These are phyloP conservation scores for Didymosphaeria variabile DNA, from an alignment of 2,329 filamentous ascomycete species.

Conservation along the genomic window DNA sequence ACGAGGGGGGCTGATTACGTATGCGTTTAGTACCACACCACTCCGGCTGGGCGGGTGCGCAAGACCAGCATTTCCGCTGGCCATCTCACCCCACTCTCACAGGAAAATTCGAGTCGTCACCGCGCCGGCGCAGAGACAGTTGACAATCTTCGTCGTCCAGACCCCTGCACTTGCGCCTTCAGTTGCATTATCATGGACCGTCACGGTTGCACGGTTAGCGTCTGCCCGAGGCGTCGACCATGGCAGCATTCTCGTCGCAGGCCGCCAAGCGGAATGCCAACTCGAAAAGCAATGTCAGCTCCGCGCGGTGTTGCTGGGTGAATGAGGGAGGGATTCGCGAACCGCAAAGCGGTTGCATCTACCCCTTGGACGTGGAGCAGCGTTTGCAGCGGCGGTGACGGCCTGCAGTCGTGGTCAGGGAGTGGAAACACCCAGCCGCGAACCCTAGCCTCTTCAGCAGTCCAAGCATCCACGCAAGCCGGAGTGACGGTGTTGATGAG, in stretches of 20 bases:
- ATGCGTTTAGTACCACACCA: slow-evolving; percentile 16
- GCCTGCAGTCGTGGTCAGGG: slow-evolving; percentile 21
- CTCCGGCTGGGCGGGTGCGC: slow-evolving; percentile 4
- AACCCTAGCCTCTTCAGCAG: slow-evolving; percentile 19
- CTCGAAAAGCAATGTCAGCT: slow-evolving; percentile 42
- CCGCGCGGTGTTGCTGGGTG: slow-evolving; percentile 26
- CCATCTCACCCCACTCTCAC: slow-evolving; percentile 23
- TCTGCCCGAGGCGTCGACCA: slow-evolving; percentile 28
- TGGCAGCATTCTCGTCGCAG: slow-evolving; percentile 23
- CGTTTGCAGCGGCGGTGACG: slow-evolving; percentile 24
- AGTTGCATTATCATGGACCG: slow-evolving; percentile 29
- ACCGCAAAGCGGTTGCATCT: slow-evolving; percentile 24
- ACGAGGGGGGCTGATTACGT: slow-evolving; percentile 17
- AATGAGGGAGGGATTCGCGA: slow-evolving; percentile 27
- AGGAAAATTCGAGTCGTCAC: slow-evolving; percentile 31
- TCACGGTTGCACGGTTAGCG: slow-evolving; percentile 46
- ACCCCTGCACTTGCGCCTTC: slow-evolving; percentile 28
- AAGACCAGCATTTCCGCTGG: slow-evolving; percentile 3
- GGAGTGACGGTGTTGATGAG: slow-evolving; percentile 20
- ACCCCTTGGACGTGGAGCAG: slow-evolving; percentile 24
- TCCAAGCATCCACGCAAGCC: slow-evolving; percentile 19
- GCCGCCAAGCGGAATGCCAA: slow-evolving; percentile 34
- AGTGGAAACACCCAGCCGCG: slow-evolving; percentile 31
- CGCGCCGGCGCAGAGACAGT: slow-evolving; percentile 34
- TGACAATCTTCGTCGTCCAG: slow-evolving; percentile 30